Conservation (phyloP, 2,329 filamentous ascomycete species). For the Amauroascus niger region DNA sequence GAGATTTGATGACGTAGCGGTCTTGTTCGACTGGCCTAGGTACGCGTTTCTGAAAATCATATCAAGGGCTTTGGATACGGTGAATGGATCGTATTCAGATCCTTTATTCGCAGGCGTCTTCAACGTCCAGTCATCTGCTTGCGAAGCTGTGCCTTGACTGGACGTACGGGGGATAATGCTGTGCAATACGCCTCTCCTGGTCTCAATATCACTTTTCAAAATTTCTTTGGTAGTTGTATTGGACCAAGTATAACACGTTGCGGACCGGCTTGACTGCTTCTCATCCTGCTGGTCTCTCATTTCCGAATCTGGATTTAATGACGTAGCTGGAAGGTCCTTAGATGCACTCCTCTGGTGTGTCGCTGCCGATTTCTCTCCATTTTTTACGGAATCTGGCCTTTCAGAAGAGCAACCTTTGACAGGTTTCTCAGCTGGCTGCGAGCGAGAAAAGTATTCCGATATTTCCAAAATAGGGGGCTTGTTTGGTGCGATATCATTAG, state of each 20-base stretch:
- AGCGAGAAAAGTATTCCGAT: conserved; percentile 7
- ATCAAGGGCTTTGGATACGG: conserved; percentile 6
- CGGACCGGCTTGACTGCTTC: not conserved
- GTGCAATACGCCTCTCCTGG: not conserved
- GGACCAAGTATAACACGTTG: conserved; percentile 11
- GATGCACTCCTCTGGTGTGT: not conserved
- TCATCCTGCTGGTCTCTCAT: not conserved
- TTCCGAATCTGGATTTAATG: not conserved
- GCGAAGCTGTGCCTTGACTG: not conserved
- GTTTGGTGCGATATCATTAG: not conserved
- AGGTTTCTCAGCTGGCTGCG: not conserved
- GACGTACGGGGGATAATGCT: not conserved
- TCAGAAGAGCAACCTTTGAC: not conserved
- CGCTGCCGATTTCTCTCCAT: not conserved
- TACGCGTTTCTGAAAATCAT: conserved; percentile 16
- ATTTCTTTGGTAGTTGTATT: not conserved
- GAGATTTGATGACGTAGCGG: not conserved
- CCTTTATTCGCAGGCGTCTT: not conserved
- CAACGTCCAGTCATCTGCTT: not conserved
- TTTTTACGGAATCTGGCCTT: not conserved
- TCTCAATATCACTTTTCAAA: not conserved
- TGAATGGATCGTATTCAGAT: conserved; percentile 1
- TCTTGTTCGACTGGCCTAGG: not conserved
- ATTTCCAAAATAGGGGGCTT: not conserved
- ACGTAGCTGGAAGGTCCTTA: not conserved